A percentile compares a stretch with the other conserved stretches of the same genome.
phyloP scores from a whole-genome alignment of 2,329 filamentous ascomycete genomes.

The Stemphylium lycopersici region DNA sequence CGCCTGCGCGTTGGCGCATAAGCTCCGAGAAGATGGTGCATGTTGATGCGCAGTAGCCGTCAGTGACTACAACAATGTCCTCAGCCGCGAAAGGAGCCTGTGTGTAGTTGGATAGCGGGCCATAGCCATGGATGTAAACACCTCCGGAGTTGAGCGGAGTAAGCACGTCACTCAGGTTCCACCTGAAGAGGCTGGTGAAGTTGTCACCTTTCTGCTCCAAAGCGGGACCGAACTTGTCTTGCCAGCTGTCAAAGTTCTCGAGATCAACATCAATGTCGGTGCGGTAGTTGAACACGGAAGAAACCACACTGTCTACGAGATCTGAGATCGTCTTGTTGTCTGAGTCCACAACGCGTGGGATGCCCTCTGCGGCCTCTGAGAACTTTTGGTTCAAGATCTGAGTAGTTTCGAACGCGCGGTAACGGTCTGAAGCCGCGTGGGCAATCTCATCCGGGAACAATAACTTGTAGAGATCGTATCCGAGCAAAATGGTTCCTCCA shows the following conservation, averaged over 20 bases:
- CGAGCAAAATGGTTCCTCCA: conserved; percentile 65
- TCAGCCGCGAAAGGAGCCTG: conserved; percentile 55
- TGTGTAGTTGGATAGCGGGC: conserved; percentile 52
- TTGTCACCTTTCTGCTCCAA: conserved; percentile 55
- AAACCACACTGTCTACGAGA: conserved; percentile 44
- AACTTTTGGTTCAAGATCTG: conserved; percentile 52
- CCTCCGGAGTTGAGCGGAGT: conserved; percentile 43
- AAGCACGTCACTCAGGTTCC: conserved; percentile 52
- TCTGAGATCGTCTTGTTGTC: conserved; percentile 47
- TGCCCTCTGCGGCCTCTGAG: conserved; percentile 38
- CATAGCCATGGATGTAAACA: conserved; percentile 40
- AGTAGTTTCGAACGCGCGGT: conserved; percentile 58
- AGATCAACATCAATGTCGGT: conserved; percentile 56
- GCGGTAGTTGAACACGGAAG: conserved; percentile 55
- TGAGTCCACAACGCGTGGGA: conserved; percentile 40
- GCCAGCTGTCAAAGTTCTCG: conserved; percentile 56
- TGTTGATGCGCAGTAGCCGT: conserved; percentile 64
- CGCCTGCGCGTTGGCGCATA: conserved; percentile 58
- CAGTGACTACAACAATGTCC: conserved; percentile 61
- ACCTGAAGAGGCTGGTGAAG: conserved; percentile 65
- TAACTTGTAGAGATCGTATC: conserved; percentile 66
- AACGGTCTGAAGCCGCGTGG: conserved; percentile 58
- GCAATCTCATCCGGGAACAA: conserved; percentile 58
- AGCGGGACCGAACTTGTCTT: conserved; percentile 54
- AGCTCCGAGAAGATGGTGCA: conserved; percentile 65